Conservation (phyloP, 345 rosid genomes). For the Barbarea vulgaris region DNA sequence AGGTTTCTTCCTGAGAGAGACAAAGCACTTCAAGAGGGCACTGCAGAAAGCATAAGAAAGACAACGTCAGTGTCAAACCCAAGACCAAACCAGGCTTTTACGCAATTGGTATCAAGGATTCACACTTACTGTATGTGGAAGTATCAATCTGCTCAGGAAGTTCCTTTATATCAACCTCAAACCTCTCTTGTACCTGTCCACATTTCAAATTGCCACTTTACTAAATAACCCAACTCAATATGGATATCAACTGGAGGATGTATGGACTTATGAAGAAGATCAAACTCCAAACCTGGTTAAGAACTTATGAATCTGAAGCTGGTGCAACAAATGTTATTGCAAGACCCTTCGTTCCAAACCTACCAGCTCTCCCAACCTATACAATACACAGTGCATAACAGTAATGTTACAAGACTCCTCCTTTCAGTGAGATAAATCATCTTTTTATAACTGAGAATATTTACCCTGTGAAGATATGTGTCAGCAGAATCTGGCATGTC, state of each 20-base stretch:
- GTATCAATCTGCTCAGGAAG: conserved; percentile 98
- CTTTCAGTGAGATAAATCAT: neutral
- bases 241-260: neutral
- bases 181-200: conserved; percentile 86
- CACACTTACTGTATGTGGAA: conserved; percentile 77
- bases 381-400: neutral
- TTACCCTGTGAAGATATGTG: conserved; percentile 95
- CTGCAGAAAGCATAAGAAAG: conserved; percentile 25
- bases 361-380: conserved; percentile 98
- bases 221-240: neutral
- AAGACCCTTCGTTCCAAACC: conserved; percentile 98
- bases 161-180: conserved; percentile 94
- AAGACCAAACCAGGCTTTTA: neutral
- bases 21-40: conserved; percentile 23
- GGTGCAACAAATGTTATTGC: conserved; percentile 96
- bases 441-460: neutral
- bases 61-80: neutral
- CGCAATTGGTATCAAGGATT: neutral
- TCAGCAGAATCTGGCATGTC: conserved; percentile 99
- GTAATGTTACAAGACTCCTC: neutral
- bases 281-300: conserved; percentile 71
- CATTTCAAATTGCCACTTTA: conserved; percentile 1
- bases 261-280: neutral
- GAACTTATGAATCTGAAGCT: conserved; percentile 84
- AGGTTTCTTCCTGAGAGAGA: neutral